Evolutionary conservation across 2,329 filamentous ascomycete species (phyloP).

Genomic region (Sarocladium strictum): DNA sequence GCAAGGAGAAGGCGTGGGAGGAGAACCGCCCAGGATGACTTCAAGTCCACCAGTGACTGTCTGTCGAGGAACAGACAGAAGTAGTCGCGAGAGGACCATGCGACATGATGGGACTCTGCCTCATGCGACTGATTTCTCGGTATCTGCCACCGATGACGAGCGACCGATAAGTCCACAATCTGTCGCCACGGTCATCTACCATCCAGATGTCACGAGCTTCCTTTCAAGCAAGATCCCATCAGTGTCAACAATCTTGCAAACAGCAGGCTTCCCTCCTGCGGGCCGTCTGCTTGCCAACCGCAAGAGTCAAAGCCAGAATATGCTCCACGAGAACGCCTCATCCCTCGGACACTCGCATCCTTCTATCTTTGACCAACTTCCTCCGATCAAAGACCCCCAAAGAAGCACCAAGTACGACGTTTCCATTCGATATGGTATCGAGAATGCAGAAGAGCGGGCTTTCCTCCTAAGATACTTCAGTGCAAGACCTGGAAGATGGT

Average conservation of each 20-base stretch:
- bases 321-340: neutral
- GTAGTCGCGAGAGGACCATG: neutral
- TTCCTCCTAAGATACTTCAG: neutral
- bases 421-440: neutral
- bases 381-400: neutral
- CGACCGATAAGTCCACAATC: neutral
- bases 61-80: neutral
- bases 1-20: neutral
- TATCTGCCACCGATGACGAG: neutral
- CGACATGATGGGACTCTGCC: neutral
- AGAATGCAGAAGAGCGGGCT: neutral
- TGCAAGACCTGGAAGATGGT: conserved; percentile 2
- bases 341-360: neutral
- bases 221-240: neutral
- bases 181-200: neutral
- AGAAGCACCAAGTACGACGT: neutral
- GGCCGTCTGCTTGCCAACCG: neutral
- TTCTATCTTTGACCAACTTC: neutral
- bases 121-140: neutral
- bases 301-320: neutral
- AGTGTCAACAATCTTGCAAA: neutral
- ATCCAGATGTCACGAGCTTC: neutral
- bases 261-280: neutral
- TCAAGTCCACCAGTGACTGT: neutral
- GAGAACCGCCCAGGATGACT: neutral